A percentile compares a stretch with the other conserved stretches of the same genome.
Conservation (phyloP, 2,329 filamentous ascomycete species). For the Aulographum hederae region DNA sequence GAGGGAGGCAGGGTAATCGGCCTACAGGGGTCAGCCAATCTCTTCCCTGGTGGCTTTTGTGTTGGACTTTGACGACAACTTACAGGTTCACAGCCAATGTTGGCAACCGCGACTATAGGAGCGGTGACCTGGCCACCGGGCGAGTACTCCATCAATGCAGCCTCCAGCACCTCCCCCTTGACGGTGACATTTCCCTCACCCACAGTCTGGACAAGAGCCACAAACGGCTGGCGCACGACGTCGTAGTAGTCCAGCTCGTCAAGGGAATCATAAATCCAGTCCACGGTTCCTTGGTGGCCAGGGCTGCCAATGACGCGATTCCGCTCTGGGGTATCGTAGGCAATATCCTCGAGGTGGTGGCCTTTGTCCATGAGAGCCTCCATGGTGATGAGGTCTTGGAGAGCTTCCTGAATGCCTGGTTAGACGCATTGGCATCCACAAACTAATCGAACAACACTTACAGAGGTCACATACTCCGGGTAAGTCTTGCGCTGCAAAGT, state of each 20-base stretch:
- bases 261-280: slow-evolving; percentile 16
- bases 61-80: slow-evolving; percentile 4
- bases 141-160: slow-evolving; percentile 8
- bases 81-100: slow-evolving; percentile 15
- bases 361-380: slow-evolving; percentile 13
- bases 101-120: slow-evolving; percentile 11
- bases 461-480: too few relatives aligned
- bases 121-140: slow-evolving; percentile 12
- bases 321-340: slow-evolving; percentile 16
- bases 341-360: slow-evolving; percentile 17
- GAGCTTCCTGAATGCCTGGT: slow-evolving; percentile 9
- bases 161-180: slow-evolving; percentile 9
- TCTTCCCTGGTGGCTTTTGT: background rate
- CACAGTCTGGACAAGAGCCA: slow-evolving; percentile 9
- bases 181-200: slow-evolving; percentile 9
- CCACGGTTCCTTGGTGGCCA: slow-evolving; percentile 21
- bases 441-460: too few relatives aligned
- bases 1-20: slow-evolving; percentile 43
- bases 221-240: slow-evolving; percentile 14
- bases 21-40: slow-evolving; percentile 7
- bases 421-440: too few relatives aligned
- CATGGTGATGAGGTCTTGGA: slow-evolving; percentile 14
- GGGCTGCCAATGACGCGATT: slow-evolving; percentile 19
- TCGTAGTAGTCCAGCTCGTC: slow-evolving; percentile 18
- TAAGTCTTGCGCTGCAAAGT: too few relatives aligned